Percentiles rank a stretch among this genome's conserved stretches.
These are phyloP conservation scores for Mesembryanthemum crystallinum DNA, from an alignment of 148 eudicot species.

Conservation along the genomic window DNA sequence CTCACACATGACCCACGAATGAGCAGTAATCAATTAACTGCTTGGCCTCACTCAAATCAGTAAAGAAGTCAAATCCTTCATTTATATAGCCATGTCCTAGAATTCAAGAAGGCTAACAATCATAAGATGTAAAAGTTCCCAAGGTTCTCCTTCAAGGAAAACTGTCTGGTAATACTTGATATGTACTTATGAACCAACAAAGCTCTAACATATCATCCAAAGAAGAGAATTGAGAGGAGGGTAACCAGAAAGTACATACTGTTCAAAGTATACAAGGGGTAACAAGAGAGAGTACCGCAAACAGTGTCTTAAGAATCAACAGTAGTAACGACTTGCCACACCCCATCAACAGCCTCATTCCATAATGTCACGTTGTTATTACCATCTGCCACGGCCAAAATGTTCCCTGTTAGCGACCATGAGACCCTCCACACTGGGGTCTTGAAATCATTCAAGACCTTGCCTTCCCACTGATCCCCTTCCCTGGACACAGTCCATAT, in stretches of 20 bases:
- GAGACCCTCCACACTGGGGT: constrained; percentile 95
- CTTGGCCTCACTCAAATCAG: not conserved
- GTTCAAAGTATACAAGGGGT: not conserved
- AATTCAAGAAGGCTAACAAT: not conserved
- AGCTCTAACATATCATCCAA: constrained; percentile 5
- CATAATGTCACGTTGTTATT: constrained; percentile 75
- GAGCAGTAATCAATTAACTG: not conserved
- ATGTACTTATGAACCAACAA: not conserved
- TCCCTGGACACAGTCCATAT: constrained; percentile 83
- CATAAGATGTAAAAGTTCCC: not conserved
- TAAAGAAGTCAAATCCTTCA: not conserved
- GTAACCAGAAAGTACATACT: not conserved
- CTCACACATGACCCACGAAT: not conserved
- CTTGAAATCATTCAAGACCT: constrained; percentile 76
- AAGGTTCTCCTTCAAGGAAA: not conserved
- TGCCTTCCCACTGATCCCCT: constrained; percentile 92
- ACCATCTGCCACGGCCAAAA: constrained; percentile 92
- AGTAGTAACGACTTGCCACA: constrained; percentile 74
- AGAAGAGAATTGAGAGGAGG: not conserved
- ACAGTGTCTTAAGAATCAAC: constrained; percentile 48
- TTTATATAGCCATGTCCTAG: not conserved
- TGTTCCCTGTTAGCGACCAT: constrained; percentile 90
- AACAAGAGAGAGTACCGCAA: constrained; percentile 6
- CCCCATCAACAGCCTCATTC: constrained; percentile 95
- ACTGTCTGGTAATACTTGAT: not conserved